Evolutionary conservation across 73 alveolate species (phyloP).

Genomic region (Diophrys appendiculata): DNA sequence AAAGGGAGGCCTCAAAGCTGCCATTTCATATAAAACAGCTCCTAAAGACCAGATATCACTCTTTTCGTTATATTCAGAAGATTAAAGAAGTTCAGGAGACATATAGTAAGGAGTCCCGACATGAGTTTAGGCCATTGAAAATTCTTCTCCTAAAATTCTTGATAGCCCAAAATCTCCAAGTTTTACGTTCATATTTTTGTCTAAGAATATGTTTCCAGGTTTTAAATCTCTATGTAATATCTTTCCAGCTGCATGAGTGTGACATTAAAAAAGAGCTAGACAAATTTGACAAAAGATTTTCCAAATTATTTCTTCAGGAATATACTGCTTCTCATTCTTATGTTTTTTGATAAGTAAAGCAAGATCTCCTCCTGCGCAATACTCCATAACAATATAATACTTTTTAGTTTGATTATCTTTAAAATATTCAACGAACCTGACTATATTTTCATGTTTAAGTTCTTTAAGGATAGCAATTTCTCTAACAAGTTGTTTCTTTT

Average conservation of each 20-base stretch:
- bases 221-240: slow-evolving; percentile 93
- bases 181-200: slow-evolving; percentile 82
- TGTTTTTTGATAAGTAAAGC: slow-evolving; percentile 89
- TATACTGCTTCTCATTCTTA: slow-evolving; percentile 77
- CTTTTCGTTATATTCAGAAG: slow-evolving; percentile 87
- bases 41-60: slow-evolving; percentile 95
- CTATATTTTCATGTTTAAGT: slow-evolving; percentile 94
- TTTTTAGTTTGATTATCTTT: slow-evolving; percentile 70
- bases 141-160: slow-evolving; percentile 77
- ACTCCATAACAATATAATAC: slow-evolving; percentile 87
- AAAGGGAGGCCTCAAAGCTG: slow-evolving; percentile 92
- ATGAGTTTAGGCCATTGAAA: slow-evolving; percentile 89
- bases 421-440: slow-evolving; percentile 80
- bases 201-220: slow-evolving; percentile 93
- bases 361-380: slow-evolving; percentile 93
- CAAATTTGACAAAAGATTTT: slow-evolving; percentile 90
- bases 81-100: slow-evolving; percentile 93
- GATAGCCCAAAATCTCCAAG: slow-evolving; percentile 96
- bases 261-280: slow-evolving; percentile 95
- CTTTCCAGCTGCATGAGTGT: slow-evolving; percentile 84
- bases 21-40: slow-evolving; percentile 87
- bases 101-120: slow-evolving; percentile 97
- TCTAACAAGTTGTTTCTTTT: slow-evolving; percentile 85
- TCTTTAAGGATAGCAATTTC: slow-evolving; percentile 93
- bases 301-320: slow-evolving; percentile 97